These are phyloP conservation scores for Tylopilus sp. DNA, from an alignment of 768 basidiomycete genomes.

Conservation along the genomic window DNA sequence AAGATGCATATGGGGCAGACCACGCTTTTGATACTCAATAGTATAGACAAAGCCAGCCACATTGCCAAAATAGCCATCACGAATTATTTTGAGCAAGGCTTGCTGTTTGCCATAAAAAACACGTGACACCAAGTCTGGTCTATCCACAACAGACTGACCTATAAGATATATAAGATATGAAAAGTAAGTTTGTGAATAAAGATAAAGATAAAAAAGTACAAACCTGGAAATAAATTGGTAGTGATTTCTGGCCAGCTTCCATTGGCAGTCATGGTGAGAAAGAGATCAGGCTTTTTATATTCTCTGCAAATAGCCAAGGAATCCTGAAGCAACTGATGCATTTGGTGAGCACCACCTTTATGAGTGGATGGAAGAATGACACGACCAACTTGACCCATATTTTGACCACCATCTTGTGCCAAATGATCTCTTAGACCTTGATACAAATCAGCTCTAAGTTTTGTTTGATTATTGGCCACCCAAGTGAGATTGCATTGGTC, in stretches of 20 bases:
- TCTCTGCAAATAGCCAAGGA: no score
- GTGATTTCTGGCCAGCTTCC: slow-evolving; percentile 47
- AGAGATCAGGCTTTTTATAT: no score
- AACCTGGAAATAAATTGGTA: slow-evolving; percentile 34
- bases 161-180: not conserved
- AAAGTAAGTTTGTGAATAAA: not conserved
- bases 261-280: slow-evolving; percentile 52
- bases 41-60: slow-evolving; percentile 44
- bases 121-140: slow-evolving; percentile 44
- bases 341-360: slow-evolving; percentile 39
- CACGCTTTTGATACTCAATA: slow-evolving; percentile 35
- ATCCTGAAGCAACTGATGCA: slow-evolving; percentile 47
- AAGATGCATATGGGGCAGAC: not conserved
- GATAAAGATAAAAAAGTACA: not conserved
- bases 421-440: slow-evolving; percentile 34
- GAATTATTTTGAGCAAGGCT: slow-evolving; percentile 29
- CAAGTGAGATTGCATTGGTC: slow-evolving; percentile 40
- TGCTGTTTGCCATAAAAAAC: slow-evolving; percentile 45
- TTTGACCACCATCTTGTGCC: slow-evolving; percentile 15
- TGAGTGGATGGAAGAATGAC: slow-evolving; percentile 40
- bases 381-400: slow-evolving; percentile 32
- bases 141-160: slow-evolving; percentile 37
- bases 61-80: slow-evolving; percentile 43
- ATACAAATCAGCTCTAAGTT: slow-evolving; percentile 34
- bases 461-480: slow-evolving; percentile 31